These are phyloP conservation scores for Didymella segeticola DNA, from an alignment of 2,329 filamentous ascomycete genomes.

Conservation along the genomic window DNA sequence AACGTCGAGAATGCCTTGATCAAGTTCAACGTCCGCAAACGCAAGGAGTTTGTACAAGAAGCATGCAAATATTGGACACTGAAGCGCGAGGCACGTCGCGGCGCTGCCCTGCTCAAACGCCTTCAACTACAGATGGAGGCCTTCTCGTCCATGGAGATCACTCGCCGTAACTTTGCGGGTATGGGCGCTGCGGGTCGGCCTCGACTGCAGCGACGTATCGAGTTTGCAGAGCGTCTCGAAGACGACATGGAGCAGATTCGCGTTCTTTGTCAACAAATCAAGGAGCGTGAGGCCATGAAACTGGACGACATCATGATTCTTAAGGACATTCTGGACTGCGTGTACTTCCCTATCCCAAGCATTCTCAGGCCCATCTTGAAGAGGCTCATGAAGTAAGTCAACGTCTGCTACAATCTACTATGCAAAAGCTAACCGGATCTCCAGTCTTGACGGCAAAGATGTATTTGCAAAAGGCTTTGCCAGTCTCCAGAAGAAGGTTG, in stretches of 20 bases:
- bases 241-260: slow-evolving; percentile 80
- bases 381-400: slow-evolving; percentile 80
- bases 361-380: slow-evolving; percentile 79
- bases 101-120: slow-evolving; percentile 89
- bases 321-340: slow-evolving; percentile 79
- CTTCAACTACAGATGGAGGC: slow-evolving; percentile 94
- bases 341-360: slow-evolving; percentile 88
- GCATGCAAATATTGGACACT: slow-evolving; percentile 97
- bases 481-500: slow-evolving; percentile 60
- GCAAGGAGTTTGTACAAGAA: slow-evolving; percentile 91
- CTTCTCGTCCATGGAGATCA: slow-evolving; percentile 97
- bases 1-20: slow-evolving; percentile 83
- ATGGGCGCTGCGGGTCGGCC: slow-evolving; percentile 87
- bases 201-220: slow-evolving; percentile 80
- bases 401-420: slow-evolving; percentile 17
- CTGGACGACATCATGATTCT: slow-evolving; percentile 78
- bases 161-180: slow-evolving; percentile 89
- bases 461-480: slow-evolving; percentile 63
- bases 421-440: slow-evolving; percentile 4
- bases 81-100: slow-evolving; percentile 90
- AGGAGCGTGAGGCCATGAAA: slow-evolving; percentile 78
- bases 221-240: slow-evolving; percentile 80
- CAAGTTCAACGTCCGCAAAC: slow-evolving; percentile 82
- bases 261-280: slow-evolving; percentile 71
- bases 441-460: slow-evolving; percentile 56